Conservation (phyloP, 768 basidiomycete genomes). For the Leccinum longicurvipes region DNA sequence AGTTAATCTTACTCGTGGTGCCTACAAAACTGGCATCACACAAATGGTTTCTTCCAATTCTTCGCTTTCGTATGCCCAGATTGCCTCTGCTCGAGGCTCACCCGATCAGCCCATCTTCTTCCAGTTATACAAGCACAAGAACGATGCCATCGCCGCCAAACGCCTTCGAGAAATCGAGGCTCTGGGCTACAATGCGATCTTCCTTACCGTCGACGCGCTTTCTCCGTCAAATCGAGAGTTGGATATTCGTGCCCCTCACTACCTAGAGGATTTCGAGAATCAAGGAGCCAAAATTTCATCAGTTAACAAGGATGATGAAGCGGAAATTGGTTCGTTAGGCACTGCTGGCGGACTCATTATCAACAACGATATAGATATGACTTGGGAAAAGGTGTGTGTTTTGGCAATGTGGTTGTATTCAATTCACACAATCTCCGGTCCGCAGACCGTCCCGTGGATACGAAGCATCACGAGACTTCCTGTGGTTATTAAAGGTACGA, state of each 20-base stretch:
- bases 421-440: neutral
- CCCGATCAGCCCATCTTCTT: slow-evolving; percentile 69
- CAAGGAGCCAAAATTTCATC: slow-evolving; percentile 25
- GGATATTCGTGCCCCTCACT: slow-evolving; percentile 62
- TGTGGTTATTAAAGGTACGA: slow-evolving; percentile 67
- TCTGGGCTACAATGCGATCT: slow-evolving; percentile 83
- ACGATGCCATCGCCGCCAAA: slow-evolving; percentile 62
- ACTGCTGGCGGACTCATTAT: slow-evolving; percentile 66
- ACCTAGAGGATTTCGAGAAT: slow-evolving; percentile 53
- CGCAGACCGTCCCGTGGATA: slow-evolving; percentile 74
- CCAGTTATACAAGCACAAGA: slow-evolving; percentile 81
- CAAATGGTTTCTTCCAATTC: slow-evolving; percentile 86
- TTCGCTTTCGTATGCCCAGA: slow-evolving; percentile 61
- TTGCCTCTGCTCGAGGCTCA: slow-evolving; percentile 52
- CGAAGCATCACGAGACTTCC: slow-evolving; percentile 66
- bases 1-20: slow-evolving; percentile 73
- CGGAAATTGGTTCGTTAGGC: slow-evolving; percentile 45
- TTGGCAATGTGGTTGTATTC: neutral
- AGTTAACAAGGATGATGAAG: slow-evolving; percentile 29
- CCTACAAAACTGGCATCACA: slow-evolving; percentile 62
- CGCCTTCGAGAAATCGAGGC: slow-evolving; percentile 68
- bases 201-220: slow-evolving; percentile 90
- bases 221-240: slow-evolving; percentile 77
- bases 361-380: slow-evolving; percentile 73
- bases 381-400: slow-evolving; percentile 59